These are phyloP conservation scores for Neofusicoccum cordaticola DNA, from an alignment of 2,329 filamentous ascomycete species.

Conservation along the genomic window DNA sequence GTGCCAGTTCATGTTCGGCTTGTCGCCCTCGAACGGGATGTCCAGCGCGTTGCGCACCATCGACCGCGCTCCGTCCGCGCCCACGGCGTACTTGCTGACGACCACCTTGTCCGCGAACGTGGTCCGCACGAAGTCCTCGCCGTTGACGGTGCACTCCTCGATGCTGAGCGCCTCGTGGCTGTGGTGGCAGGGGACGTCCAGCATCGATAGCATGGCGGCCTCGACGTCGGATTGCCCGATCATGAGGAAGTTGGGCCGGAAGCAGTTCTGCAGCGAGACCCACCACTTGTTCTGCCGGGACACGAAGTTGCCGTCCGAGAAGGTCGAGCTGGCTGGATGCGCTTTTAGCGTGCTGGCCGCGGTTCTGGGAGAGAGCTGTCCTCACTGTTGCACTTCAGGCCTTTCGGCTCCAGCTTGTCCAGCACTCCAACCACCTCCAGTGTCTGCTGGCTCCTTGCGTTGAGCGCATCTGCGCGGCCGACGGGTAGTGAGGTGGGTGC, in stretches of 20 bases:
- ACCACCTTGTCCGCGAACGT: conserved; percentile 14
- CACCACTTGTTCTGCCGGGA: conserved; percentile 51
- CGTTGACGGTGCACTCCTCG: conserved; percentile 13
- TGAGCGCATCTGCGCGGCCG: conserved; percentile 50
- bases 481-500: conserved; percentile 35
- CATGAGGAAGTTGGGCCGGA: conserved; percentile 52
- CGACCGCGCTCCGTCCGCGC: conserved; percentile 22
- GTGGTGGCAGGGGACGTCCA: conserved; percentile 38
- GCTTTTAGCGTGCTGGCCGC: background rate
- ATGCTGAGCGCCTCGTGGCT: conserved; percentile 18
- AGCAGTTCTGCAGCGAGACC: conserved; percentile 44
- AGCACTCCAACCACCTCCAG: conserved; percentile 46
- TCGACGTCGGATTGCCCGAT: conserved; percentile 50
- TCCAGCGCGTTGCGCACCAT: conserved; percentile 28
- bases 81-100: conserved; percentile 21
- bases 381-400: conserved; percentile 52
- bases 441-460: conserved; percentile 50
- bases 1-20: conserved; percentile 52
- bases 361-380: background rate
- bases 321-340: conserved; percentile 46
- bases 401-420: conserved; percentile 41
- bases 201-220: conserved; percentile 34
- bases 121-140: conserved; percentile 13
- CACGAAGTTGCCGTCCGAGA: conserved; percentile 46
- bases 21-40: conserved; percentile 46